Conservation (phyloP, 2,329 filamentous ascomycete species). For the Hypoxylon sp. region DNA sequence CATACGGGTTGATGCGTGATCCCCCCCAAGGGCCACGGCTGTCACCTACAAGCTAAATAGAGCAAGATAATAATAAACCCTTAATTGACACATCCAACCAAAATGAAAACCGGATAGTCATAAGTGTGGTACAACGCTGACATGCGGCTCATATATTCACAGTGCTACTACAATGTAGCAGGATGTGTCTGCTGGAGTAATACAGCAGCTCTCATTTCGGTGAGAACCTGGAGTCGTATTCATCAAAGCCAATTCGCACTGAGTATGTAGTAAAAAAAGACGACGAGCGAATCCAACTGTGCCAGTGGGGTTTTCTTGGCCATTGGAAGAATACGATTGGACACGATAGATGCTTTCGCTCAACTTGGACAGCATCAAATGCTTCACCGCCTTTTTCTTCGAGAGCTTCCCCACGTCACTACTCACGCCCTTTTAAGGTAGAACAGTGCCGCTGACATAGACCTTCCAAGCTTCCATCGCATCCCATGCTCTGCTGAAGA, state of each 20-base stretch:
- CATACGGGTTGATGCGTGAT: conserved; percentile 41
- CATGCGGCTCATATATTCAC: conserved; percentile 33
- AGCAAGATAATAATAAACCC: conserved; percentile 16
- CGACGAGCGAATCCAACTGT: conserved; percentile 21
- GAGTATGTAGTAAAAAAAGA: conserved; percentile 21
- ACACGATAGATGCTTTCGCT: conserved; percentile 17
- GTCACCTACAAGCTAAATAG: conserved; percentile 11
- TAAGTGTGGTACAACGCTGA: conserved; percentile 21
- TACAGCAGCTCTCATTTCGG: conserved; percentile 34
- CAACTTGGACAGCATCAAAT: conserved; percentile 17
- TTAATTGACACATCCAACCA: conserved; percentile 15
- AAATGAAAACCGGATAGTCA: conserved; percentile 15
- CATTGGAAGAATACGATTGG: conserved; percentile 30
- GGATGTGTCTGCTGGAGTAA: conserved; percentile 18
- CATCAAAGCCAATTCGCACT: conserved; percentile 26
- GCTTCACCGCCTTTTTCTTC: conserved; percentile 32
- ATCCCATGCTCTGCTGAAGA: conserved; percentile 20
- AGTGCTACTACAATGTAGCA: conserved; percentile 11
- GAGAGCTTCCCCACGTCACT: conserved; percentile 36
- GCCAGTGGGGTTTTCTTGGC: conserved; percentile 32
- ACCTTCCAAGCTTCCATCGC: conserved; percentile 12
- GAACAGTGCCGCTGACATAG: conserved; percentile 35
- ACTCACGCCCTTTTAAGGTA: conserved; percentile 22
- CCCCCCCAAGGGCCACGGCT: conserved; percentile 25
- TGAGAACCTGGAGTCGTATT: conserved; percentile 38